Evolutionary conservation across 768 basidiomycete species (phyloP).

Genomic region (Suillus lakei): DNA sequence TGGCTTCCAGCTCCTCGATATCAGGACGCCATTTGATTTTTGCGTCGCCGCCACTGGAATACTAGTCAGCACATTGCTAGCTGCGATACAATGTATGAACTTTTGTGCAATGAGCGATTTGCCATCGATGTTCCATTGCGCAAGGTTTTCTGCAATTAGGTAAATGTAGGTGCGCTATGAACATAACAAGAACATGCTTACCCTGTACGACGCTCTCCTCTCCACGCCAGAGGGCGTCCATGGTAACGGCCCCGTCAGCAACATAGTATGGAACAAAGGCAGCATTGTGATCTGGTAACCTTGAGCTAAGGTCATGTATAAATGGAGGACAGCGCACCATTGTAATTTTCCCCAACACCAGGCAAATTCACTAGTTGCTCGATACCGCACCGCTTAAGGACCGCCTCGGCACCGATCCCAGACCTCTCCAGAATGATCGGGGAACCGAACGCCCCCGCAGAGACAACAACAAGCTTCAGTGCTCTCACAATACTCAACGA

Average conservation of each 20-base stretch:
- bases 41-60: conserved; percentile 51
- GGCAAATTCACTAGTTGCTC: conserved; percentile 63
- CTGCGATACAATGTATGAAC: conserved; percentile 33
- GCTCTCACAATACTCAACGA: conserved; percentile 37
- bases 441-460: conserved; percentile 59
- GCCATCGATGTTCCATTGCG: conserved; percentile 39
- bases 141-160: conserved; percentile 16
- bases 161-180: conserved; percentile 8
- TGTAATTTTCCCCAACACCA: conserved; percentile 74
- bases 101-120: conserved; percentile 56
- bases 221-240: conserved; percentile 52
- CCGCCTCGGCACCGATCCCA: conserved; percentile 61
- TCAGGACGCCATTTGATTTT: conserved; percentile 62
- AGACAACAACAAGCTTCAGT: conserved; percentile 51
- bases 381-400: conserved; percentile 55
- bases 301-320: background rate
- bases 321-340: conserved; percentile 39
- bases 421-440: conserved; percentile 63
- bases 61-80: background rate
- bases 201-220: conserved; percentile 42
- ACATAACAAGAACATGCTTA: conserved; percentile 27
- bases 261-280: conserved; percentile 41
- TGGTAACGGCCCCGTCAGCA: conserved; percentile 48
- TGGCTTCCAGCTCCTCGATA: conserved; percentile 48
- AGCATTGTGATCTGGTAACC: conserved; percentile 34